Conservation (phyloP, 148 eudicot genomes). For the Oxyria digyna region DNA sequence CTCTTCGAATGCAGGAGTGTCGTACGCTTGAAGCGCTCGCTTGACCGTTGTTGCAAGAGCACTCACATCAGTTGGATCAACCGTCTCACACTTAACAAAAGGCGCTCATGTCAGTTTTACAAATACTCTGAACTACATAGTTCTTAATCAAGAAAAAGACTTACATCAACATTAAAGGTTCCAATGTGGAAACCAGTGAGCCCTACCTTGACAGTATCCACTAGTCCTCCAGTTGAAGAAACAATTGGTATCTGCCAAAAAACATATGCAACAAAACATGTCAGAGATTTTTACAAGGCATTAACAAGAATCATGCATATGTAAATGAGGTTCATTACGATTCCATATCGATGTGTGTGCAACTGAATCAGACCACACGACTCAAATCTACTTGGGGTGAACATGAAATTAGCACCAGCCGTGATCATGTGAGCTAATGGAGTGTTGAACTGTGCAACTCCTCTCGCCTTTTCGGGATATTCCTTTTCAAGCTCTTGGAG, state of each 20-base stretch:
- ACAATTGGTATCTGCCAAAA: conserved; percentile 69
- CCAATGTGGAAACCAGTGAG: conserved; percentile 95
- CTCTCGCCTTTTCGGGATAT: conserved; percentile 73
- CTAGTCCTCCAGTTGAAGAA: conserved; percentile 90
- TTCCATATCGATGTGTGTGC: conserved; percentile 93
- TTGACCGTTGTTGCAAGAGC: conserved; percentile 52
- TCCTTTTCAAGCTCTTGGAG: conserved; percentile 50
- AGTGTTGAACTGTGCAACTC: conserved; percentile 71
- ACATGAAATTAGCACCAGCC: conserved; percentile 77
- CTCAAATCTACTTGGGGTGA: conserved; percentile 89
- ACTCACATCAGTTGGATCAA: conserved; percentile 68
- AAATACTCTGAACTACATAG: no score
- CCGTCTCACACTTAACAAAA: conserved; percentile 42
- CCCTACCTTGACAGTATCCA: conserved; percentile 89
- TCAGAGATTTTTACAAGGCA: neutral
- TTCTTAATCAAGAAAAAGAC: neutral
- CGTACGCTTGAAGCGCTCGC: conserved; percentile 51
- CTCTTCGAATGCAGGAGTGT: conserved; percentile 49
- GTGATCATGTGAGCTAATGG: conserved; percentile 81
- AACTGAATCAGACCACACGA: conserved; percentile 97
- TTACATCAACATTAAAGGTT: conserved; percentile 72
- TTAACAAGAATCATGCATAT: neutral
- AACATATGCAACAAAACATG: neutral
- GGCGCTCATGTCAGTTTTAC: neutral
- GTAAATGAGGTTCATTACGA: conserved; percentile 29